Conservation (phyloP, 208 protist genomes). For the Trypanosoma rangeli region DNA sequence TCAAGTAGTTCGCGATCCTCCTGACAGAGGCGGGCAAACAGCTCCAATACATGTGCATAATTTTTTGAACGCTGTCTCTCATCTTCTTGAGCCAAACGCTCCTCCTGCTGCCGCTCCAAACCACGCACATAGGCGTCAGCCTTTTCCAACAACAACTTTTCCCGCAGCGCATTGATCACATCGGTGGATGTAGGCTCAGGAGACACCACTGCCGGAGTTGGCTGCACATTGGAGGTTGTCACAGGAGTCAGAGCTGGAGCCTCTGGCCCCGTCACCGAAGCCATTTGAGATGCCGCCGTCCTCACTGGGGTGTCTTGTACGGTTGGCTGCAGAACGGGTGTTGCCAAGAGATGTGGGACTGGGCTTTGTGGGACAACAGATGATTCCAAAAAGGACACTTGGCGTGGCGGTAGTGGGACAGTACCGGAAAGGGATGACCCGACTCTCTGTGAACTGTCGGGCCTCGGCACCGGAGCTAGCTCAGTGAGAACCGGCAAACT, state of each 20-base stretch:
- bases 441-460: not conserved
- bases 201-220: not conserved
- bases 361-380: not conserved
- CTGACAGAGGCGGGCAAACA: slow-evolving; percentile 23
- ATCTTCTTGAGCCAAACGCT: not conserved
- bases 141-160: slow-evolving; percentile 28
- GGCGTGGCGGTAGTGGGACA: not conserved
- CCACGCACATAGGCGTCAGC: slow-evolving; percentile 26
- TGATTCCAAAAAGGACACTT: not conserved
- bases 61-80: slow-evolving; percentile 4
- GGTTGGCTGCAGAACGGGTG: not conserved
- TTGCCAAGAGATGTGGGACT: not conserved
- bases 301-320: not conserved
- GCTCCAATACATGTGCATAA: slow-evolving; percentile 9
- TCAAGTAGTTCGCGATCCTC: slow-evolving; percentile 30
- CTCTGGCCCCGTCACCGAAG: not conserved
- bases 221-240: not conserved
- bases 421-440: not conserved
- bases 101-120: slow-evolving; percentile 20
- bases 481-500: not conserved
- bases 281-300: not conserved
- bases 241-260: not conserved
- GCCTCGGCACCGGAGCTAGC: not conserved
- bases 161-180: slow-evolving; percentile 30
- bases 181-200: slow-evolving; percentile 18